A percentile compares a stretch with the other conserved stretches of the same genome.
These are phyloP conservation scores for Candida endomychidarum DNA, from an alignment of 805 yeast genomes.

Conservation along the genomic window DNA sequence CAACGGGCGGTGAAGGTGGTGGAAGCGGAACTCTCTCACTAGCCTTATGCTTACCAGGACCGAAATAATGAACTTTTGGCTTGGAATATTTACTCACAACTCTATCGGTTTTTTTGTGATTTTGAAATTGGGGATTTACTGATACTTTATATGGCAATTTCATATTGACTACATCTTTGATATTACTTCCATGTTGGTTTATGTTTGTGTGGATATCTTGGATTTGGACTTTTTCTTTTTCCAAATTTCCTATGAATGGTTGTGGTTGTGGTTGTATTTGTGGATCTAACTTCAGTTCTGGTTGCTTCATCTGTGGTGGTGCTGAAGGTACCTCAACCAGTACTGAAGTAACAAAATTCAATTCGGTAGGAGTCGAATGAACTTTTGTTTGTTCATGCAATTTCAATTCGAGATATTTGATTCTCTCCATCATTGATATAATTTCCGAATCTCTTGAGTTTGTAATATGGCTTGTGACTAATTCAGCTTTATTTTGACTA, in stretches of 20 bases:
- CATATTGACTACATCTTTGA: constrained; percentile 19
- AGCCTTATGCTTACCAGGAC: not conserved
- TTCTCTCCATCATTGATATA: not conserved
- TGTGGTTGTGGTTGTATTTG: not conserved
- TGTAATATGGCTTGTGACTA: too few relatives aligned
- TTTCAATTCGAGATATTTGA: constrained; percentile 4
- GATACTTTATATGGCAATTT: constrained; percentile 23
- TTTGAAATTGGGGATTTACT: constrained; percentile 23
- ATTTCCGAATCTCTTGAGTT: too few relatives aligned
- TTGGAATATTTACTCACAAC: constrained; percentile 16
- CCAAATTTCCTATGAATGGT: too few relatives aligned
- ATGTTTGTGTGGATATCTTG: not conserved
- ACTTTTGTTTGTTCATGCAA: not conserved
- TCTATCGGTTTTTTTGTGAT: constrained; percentile 14
- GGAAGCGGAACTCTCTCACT: too few relatives aligned
- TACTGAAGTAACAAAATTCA: constrained; percentile 1
- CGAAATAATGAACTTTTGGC: constrained; percentile 17
- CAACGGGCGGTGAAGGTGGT: not conserved
- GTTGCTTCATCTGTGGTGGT: too few relatives aligned
- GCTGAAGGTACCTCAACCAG: not conserved
- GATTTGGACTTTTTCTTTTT: too few relatives aligned
- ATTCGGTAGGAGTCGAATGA: not conserved
- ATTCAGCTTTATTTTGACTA: too few relatives aligned
- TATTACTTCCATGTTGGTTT: not conserved
- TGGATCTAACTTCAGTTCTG: not conserved